A percentile compares a stretch with the other conserved stretches of the same genome.
Conservation (phyloP, 2,329 filamentous ascomycete genomes). For the Alternaria arborescens region DNA sequence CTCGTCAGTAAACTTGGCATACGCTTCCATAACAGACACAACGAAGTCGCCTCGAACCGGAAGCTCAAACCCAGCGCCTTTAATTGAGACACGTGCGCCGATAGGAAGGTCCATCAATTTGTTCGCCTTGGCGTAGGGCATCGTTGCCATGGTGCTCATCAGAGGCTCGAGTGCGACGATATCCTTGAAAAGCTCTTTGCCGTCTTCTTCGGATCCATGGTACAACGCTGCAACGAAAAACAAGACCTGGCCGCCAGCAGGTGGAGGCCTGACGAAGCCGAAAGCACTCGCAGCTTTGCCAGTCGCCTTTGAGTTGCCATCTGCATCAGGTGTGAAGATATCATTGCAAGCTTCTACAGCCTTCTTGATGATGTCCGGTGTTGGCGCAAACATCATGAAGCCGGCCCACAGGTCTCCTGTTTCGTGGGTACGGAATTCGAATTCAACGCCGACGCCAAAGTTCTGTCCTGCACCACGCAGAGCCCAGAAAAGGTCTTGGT, state of each 20-base stretch:
- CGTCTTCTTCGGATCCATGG: conserved; percentile 10
- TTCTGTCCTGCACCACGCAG: conserved; percentile 66
- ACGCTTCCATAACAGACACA: conserved; percentile 2
- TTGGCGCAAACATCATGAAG: conserved; percentile 15
- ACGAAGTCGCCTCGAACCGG: conserved; percentile 14
- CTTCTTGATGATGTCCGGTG: conserved; percentile 9
- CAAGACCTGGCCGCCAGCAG: conserved; percentile 9
- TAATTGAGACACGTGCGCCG: conserved; percentile 10
- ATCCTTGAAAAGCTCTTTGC: conserved; percentile 12
- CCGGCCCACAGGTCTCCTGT: conserved; percentile 22
- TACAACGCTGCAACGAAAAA: conserved; percentile 4
- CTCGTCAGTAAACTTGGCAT: conserved; percentile 9
- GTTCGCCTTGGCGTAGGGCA: conserved; percentile 10
- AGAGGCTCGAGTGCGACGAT: conserved; percentile 6
- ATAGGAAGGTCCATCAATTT: conserved; percentile 10
- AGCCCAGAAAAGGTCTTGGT: conserved; percentile 64
- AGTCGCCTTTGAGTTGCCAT: conserved; percentile 9
- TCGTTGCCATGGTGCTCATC: conserved; percentile 14
- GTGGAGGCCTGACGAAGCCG: conserved; percentile 13
- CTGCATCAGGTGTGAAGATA: conserved; percentile 9
- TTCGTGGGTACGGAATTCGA: conserved; percentile 50
- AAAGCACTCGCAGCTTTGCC: conserved; percentile 9
- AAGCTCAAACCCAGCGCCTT: conserved; percentile 14
- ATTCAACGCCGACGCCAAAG: conserved; percentile 62
- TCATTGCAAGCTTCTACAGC: conserved; percentile 10